phyloP scores from a whole-genome alignment of 768 basidiomycete genomes.

The Boletus rex-veris region DNA sequence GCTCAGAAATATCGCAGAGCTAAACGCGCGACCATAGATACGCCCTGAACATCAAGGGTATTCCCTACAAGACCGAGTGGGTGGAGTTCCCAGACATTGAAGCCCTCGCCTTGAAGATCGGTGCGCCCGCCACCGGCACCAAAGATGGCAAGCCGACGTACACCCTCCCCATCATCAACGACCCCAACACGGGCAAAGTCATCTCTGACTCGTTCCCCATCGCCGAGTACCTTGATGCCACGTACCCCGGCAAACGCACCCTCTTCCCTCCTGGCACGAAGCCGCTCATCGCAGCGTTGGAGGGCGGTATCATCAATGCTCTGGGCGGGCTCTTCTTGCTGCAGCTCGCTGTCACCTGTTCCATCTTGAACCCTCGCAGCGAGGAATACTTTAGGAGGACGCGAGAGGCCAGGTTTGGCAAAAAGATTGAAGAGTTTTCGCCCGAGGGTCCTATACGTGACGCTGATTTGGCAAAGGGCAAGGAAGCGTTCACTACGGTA shows the following conservation, averaged over 20 bases:
- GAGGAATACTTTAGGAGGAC: slow-evolving; percentile 33
- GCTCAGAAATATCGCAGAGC: not conserved
- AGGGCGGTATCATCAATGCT: slow-evolving; percentile 12
- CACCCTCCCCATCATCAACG: slow-evolving; percentile 42
- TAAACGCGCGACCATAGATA: slow-evolving; percentile 21
- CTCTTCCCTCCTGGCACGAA: slow-evolving; percentile 41
- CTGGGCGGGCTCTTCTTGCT: slow-evolving; percentile 9
- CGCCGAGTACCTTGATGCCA: slow-evolving; percentile 44
- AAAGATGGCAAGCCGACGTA: slow-evolving; percentile 35
- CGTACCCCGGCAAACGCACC: slow-evolving; percentile 35
- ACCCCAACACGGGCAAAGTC: slow-evolving; percentile 34
- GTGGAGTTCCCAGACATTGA: slow-evolving; percentile 43
- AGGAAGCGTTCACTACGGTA: slow-evolving; percentile 25
- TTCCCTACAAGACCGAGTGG: slow-evolving; percentile 42
- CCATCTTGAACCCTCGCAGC: slow-evolving; percentile 27
- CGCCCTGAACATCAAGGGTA: slow-evolving; percentile 39
- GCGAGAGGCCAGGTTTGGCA: slow-evolving; percentile 31
- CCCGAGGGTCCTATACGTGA: slow-evolving; percentile 28
- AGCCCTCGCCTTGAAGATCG: slow-evolving; percentile 29
- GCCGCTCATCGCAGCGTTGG: slow-evolving; percentile 41
- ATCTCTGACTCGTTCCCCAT: slow-evolving; percentile 42
- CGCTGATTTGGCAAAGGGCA: slow-evolving; percentile 27
- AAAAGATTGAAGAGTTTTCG: slow-evolving; percentile 35
- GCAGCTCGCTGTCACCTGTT: slow-evolving; percentile 13
- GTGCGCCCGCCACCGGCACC: slow-evolving; percentile 30